phyloP scores from a whole-genome alignment of 2,329 filamentous ascomycete species.

The Davidsoniella eucalypti region DNA sequence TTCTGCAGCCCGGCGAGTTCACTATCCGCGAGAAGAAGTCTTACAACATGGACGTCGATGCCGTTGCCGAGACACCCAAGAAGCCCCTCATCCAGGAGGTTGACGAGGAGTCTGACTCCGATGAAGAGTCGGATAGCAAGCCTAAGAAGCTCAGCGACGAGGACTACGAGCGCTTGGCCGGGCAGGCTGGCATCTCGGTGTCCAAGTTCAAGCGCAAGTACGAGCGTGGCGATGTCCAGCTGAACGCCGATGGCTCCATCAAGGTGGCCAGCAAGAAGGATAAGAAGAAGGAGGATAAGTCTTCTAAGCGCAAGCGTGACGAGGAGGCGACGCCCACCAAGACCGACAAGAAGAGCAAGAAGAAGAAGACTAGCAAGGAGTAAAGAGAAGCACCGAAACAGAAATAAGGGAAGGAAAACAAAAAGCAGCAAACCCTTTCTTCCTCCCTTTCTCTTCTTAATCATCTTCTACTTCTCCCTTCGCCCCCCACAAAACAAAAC shows the following conservation, averaged over 20 bases:
- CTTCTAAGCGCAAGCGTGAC: constrained; percentile 48
- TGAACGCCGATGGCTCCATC: constrained; percentile 48
- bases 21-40: constrained; percentile 83
- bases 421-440: not conserved
- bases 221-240: constrained; percentile 56
- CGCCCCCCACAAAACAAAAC: not conserved
- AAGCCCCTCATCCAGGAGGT: constrained; percentile 33
- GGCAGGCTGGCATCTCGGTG: constrained; percentile 50
- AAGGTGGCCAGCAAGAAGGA: constrained; percentile 60
- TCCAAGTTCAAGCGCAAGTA: constrained; percentile 67
- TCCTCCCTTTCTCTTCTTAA: constrained; percentile 1
- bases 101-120: constrained; percentile 22
- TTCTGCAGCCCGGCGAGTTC: constrained; percentile 55
- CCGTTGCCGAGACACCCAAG: constrained; percentile 37
- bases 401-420: too few relatives aligned
- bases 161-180: constrained; percentile 38
- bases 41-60: constrained; percentile 91
- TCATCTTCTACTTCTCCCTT: not conserved
- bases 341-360: constrained; percentile 40
- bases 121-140: constrained; percentile 20
- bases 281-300: constrained; percentile 53
- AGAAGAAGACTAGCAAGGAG: constrained; percentile 23
- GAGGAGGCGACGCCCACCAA: constrained; percentile 33
- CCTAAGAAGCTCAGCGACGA: constrained; percentile 18
- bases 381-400: constrained; percentile 3